Conservation (phyloP, 805 yeast genomes). For the Debaryomyces hansenii region DNA sequence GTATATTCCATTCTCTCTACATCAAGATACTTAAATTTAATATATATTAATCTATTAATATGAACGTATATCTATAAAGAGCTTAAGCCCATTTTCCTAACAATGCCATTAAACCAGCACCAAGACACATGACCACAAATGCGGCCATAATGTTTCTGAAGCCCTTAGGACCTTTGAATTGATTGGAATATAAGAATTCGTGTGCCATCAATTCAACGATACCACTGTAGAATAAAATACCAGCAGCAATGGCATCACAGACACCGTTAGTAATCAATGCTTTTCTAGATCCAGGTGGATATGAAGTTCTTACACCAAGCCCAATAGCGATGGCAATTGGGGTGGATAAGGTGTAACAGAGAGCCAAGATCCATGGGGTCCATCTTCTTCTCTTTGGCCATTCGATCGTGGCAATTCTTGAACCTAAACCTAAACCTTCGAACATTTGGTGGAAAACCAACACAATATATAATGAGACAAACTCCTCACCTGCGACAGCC, state of each 20-base stretch:
- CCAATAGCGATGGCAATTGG: constrained; percentile 82
- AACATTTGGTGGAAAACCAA: constrained; percentile 74
- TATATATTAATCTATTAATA: neutral
- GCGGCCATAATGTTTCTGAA: constrained; percentile 52
- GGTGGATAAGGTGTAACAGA: constrained; percentile 55
- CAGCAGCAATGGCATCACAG: constrained; percentile 75
- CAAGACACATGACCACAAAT: constrained; percentile 54
- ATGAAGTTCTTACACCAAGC: constrained; percentile 65
- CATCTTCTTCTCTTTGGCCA: constrained; percentile 39
- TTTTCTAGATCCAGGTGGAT: constrained; percentile 56
- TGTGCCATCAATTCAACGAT: constrained; percentile 78
- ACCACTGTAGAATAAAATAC: constrained; percentile 76
- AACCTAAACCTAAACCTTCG: constrained; percentile 84
- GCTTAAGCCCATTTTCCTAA: constrained; percentile 70
- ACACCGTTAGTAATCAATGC: constrained; percentile 69
- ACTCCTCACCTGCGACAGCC: constrained; percentile 78
- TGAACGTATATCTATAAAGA: neutral
- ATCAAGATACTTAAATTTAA: too few relatives aligned
- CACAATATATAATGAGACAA: constrained; percentile 70
- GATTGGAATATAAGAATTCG: constrained; percentile 64
- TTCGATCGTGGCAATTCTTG: constrained; percentile 49
- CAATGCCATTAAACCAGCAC: constrained; percentile 78
- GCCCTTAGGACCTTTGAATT: constrained; percentile 61
- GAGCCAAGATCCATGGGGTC: constrained; percentile 61
- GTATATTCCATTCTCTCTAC: too few relatives aligned